phyloP scores from a whole-genome alignment of 495 filamentous ascomycete genomes.

The Penicillium verhagenii region DNA sequence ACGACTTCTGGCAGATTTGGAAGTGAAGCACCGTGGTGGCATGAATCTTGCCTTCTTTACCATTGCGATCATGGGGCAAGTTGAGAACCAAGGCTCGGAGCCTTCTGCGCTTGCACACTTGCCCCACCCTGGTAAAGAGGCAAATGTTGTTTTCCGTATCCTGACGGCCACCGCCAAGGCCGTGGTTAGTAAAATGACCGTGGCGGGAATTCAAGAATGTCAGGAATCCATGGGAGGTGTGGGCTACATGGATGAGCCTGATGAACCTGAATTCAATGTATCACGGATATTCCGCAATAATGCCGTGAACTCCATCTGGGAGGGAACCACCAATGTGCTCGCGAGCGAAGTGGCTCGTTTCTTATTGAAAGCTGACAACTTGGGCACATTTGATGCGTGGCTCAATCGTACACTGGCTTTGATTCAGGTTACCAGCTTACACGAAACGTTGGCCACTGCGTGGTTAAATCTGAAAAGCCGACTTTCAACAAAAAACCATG shows the following conservation, averaged over 20 bases:
- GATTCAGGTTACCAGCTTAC: constrained; percentile 11
- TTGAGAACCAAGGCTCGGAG: constrained; percentile 36
- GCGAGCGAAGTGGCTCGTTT: constrained; percentile 59
- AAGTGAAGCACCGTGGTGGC: constrained; percentile 53
- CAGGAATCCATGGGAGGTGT: constrained; percentile 68
- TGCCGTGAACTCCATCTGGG: constrained; percentile 68
- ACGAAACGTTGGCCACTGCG: constrained; percentile 13
- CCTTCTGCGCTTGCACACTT: constrained; percentile 23
- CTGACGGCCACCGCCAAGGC: constrained; percentile 68
- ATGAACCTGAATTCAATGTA: constrained; percentile 58
- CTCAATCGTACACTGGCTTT: constrained; percentile 34
- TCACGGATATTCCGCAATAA: constrained; percentile 64
- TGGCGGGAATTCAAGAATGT: constrained; percentile 58
- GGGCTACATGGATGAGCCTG: constrained; percentile 62
- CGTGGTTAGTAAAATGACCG: constrained; percentile 53
- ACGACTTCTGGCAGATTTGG: constrained; percentile 54
- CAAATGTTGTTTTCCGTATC: constrained; percentile 55
- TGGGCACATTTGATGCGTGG: constrained; percentile 41
- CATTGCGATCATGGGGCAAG: constrained; percentile 53
- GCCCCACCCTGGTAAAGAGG: constrained; percentile 24
- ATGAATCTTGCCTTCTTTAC: constrained; percentile 63
- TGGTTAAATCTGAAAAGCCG: constrained; percentile 20
- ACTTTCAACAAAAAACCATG: constrained; percentile 7
- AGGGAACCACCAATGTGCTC: constrained; percentile 73
- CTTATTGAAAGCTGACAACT: constrained; percentile 45